Percentiles rank a stretch among this genome's conserved stretches.
Conservation (phyloP, 106 monocot species). For the Dendrobium catenatum region DNA sequence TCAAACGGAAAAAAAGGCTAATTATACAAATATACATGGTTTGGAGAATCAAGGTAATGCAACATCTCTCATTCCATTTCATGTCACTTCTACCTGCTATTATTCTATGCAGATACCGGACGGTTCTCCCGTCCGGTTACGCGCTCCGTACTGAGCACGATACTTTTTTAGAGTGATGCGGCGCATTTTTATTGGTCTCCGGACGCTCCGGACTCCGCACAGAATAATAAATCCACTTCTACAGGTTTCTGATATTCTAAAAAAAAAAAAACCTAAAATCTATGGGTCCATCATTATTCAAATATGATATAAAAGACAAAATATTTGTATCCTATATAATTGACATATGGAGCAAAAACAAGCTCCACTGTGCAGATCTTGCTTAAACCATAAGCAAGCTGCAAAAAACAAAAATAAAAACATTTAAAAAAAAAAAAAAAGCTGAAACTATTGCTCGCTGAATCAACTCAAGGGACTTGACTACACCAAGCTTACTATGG, state of each 20-base stretch:
- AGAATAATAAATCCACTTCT: too few species aligned
- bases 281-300: neutral
- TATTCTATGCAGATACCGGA: too few species aligned
- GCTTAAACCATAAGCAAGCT: neutral
- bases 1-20: neutral
- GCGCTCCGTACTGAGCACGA: too few species aligned
- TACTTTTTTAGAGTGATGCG: too few species aligned
- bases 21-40: neutral
- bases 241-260: neutral
- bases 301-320: neutral
- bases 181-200: too few species aligned
- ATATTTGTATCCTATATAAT: slow-evolving; percentile 1
- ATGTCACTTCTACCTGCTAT: neutral
- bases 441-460: neutral
- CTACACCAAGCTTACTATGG: neutral
- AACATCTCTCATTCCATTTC: neutral
- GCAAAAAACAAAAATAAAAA: neutral
- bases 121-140: too few species aligned
- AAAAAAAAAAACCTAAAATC: neutral
- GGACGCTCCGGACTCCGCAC: too few species aligned
- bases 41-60: neutral
- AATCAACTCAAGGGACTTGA: slow-evolving; percentile 1
- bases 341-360: neutral
- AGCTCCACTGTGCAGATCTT: neutral
- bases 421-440: neutral